Conservation (phyloP, 164 flowering plant species). For the Tetrastigma voinierianum region DNA sequence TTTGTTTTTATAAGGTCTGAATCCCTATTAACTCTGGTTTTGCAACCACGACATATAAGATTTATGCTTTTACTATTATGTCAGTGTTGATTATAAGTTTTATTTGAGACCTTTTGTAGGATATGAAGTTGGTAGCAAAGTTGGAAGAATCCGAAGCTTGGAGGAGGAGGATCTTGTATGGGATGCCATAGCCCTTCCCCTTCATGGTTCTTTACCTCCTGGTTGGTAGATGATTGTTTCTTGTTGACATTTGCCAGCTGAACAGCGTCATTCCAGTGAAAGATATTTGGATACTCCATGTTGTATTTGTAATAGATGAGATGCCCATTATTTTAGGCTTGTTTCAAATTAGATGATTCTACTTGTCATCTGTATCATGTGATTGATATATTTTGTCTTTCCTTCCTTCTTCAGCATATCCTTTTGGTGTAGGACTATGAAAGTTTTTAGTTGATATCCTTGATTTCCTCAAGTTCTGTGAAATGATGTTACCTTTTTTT, state of each 20-base stretch:
- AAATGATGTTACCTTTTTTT: too few species aligned
- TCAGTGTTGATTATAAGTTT: not conserved
- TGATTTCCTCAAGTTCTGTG: too few species aligned
- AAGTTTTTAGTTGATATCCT: too few species aligned
- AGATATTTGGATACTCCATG: too few species aligned
- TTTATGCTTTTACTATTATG: not conserved
- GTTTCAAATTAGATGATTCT: too few species aligned
- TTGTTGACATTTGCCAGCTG: not conserved
- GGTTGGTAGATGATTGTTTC: slow-evolving; percentile 80
- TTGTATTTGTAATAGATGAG: not conserved
- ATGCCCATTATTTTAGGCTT: too few species aligned
- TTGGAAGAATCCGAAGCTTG: slow-evolving; percentile 66
- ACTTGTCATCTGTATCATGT: too few species aligned
- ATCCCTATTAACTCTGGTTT: not conserved
- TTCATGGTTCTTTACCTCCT: slow-evolving; percentile 96
- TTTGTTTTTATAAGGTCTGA: slow-evolving; percentile 7
- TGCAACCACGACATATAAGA: not conserved
- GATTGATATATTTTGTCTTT: too few species aligned
- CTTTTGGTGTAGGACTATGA: too few species aligned
- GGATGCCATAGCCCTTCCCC: slow-evolving; percentile 93
- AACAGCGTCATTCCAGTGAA: too few species aligned
- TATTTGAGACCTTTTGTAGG: slow-evolving; percentile 36
- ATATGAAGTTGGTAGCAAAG: slow-evolving; percentile 75
- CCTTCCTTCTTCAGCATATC: too few species aligned
- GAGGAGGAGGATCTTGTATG: slow-evolving; percentile 78